Percentiles rank a stretch among this genome's conserved stretches.
Conservation (phyloP, 2,329 filamentous ascomycete genomes). For the Botrytis elliptica region DNA sequence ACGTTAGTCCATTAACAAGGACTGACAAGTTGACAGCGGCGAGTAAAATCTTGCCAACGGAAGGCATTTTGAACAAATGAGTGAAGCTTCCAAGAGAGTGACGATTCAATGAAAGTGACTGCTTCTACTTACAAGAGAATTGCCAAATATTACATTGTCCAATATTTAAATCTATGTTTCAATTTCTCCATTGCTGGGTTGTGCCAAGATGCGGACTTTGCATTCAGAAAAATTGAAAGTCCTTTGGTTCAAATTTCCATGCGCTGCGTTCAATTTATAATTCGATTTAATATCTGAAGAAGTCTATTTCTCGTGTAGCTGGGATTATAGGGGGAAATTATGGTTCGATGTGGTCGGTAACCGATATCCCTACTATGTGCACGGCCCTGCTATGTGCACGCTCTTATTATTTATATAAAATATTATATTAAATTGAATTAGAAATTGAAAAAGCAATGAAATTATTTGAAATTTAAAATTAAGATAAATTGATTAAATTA, state of each 20-base stretch:
- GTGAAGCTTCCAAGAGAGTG: background rate
- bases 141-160: background rate
- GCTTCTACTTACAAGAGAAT: background rate
- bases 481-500: no score
- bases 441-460: no score
- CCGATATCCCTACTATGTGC: no score
- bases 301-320: background rate
- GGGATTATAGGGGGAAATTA: background rate
- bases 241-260: background rate
- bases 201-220: background rate
- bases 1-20: conserved; percentile 11
- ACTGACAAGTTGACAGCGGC: conserved; percentile 3
- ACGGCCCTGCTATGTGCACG: no score
- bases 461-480: no score
- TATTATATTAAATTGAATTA: no score
- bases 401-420: no score
- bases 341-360: background rate
- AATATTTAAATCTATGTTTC: background rate
- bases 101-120: background rate
- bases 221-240: background rate
- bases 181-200: background rate
- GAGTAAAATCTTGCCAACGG: background rate
- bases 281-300: background rate
- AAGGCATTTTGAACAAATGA: background rate
- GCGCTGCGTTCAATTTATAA: background rate